Evolutionary conservation across 306 rosid species (phyloP), one percentile per base, ranked within the genome.

Genomic region (Trifolium fragiferum): DNA sequence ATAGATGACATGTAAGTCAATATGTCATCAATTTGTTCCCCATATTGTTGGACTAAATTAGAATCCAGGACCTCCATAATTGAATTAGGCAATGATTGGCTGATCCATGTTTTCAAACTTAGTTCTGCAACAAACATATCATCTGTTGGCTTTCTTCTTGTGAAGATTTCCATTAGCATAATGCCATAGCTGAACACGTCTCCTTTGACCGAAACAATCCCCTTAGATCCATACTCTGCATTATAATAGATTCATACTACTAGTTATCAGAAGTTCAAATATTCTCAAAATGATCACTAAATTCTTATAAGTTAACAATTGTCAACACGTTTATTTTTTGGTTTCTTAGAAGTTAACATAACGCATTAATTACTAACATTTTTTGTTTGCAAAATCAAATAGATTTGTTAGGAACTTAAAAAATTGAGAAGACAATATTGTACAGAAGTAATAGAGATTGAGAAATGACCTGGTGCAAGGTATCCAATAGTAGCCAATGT

Each of bases 21-120:
- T 23, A 23, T 23, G 25, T 23, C 25, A 23, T 23, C 25, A 23
- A 23, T 23, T 23, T 23, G 25, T 23, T 23, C 19, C 33, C 20
- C 64, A 70, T 53, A 51, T 7, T 33, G n/a, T 33, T 33, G 37
- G 37, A 33, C 7, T 33, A 33, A 33, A 33, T 23, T 23, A 23
- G 20, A 30, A 61, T 60, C 70, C 49, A 73, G 18, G 19, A 73
- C 78, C 51, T 73, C 49, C 43, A 60, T 16, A n/a, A 61, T 8
- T 46, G 61, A 73, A 73, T 46, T 44, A 21, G 70, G 37, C 49
- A 73, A n/a, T 30, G 47, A 73, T 7, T 6, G 15, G 7, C 18
- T 18, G 12, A 73, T 61, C 78, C 61, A 73, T 25, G 4, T 46
- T 18, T 61, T 73, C 19, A 25, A 25, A 12, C 38, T 25, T 23